Conservation (phyloP, 805 yeast species). For the Yamadazyma sp. region DNA sequence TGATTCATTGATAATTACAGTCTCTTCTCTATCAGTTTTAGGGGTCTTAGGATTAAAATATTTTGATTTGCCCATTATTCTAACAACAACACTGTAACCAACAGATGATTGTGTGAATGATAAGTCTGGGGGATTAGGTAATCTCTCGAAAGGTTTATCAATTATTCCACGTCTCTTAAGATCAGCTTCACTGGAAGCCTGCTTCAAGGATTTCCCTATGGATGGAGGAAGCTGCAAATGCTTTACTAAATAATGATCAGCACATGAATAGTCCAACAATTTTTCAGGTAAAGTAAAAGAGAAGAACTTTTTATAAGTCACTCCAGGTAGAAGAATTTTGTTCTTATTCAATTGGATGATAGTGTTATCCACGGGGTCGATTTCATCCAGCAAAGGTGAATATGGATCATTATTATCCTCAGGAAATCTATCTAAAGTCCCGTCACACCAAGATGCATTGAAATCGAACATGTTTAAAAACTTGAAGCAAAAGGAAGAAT, state of each 20-base stretch:
- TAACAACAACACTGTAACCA: constrained; percentile 32
- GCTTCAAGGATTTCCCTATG: constrained; percentile 30
- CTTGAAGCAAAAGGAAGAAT: too few species aligned
- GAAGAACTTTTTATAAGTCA: constrained; percentile 39
- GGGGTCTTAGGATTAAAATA: constrained; percentile 16
- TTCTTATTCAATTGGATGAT: constrained; percentile 20
- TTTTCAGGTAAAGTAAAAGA: constrained; percentile 37
- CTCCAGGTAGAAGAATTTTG: constrained; percentile 26
- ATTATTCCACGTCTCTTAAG: too few species aligned
- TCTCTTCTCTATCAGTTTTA: constrained; percentile 6
- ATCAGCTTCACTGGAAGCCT: constrained; percentile 22
- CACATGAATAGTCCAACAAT: constrained; percentile 33
- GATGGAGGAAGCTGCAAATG: constrained; percentile 39
- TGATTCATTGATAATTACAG: constrained; percentile 28
- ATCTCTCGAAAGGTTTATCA: constrained; percentile 9
- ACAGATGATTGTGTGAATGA: constrained; percentile 27
- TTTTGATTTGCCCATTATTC: constrained; percentile 36
- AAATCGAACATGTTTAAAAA: constrained; percentile 41
- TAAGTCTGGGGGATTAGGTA: constrained; percentile 20
- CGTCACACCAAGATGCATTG: constrained; percentile 40
- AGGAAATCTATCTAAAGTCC: constrained; percentile 26
- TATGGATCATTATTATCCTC: constrained; percentile 31
- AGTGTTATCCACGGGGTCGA: constrained; percentile 34
- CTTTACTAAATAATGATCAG: constrained; percentile 29
- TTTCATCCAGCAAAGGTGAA: constrained; percentile 15